Base-by-base conservation (phyloP, 352 stramenopile species). In the Globisporangium polare region DNA sequence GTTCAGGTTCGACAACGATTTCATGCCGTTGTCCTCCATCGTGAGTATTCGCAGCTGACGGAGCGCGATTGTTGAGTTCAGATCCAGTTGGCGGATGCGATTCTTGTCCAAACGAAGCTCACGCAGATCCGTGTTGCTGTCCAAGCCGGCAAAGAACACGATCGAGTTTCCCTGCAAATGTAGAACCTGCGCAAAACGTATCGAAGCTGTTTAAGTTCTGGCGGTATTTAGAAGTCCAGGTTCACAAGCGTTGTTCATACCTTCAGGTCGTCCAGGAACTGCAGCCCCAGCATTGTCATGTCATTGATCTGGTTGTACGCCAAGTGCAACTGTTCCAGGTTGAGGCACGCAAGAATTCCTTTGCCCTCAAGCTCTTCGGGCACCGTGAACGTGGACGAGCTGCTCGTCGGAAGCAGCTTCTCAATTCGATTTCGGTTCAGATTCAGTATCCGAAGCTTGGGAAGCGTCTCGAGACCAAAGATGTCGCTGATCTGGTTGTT, bases 401-500 rank as follows among this genome's bases (percentile, higher is more conserved):
- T 59, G 27, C 56, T 72, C 2, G 51, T 64, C 18, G 71, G 60
- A 33, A 74, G 52, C 3, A 96, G 64, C 13, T 47, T 73, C 20
- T 91, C 79, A 41, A 96, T 83, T 31, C 80, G 81, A 61, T 95
- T 95, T 41, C 78, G 78, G 45, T 82, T 93, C 26, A 93, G 53
- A 55, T 92, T 92, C 24, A 95, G 65, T 17, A 86, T 53, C 0
- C 75, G 74, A 10, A 95, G 70, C 43, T 80, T 88, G 0, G 77
- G 67, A 12, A 96, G 63, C 9, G 66, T 52, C 5, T 92, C 82
- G 24, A 96, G 67, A 0, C 77, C 84, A 0, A 58, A 68, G 24
- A 96, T 88, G 42, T 92, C 81, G 31, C 60, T 83, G 62, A 96
- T 88, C 37, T 90, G 71, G 60, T 96, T 96, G 71, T 92, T 93